Percentiles rank a stretch among this genome's conserved stretches.
Conservation (phyloP, 2,329 filamentous ascomycete genomes). For the Talaromyces sp. region DNA sequence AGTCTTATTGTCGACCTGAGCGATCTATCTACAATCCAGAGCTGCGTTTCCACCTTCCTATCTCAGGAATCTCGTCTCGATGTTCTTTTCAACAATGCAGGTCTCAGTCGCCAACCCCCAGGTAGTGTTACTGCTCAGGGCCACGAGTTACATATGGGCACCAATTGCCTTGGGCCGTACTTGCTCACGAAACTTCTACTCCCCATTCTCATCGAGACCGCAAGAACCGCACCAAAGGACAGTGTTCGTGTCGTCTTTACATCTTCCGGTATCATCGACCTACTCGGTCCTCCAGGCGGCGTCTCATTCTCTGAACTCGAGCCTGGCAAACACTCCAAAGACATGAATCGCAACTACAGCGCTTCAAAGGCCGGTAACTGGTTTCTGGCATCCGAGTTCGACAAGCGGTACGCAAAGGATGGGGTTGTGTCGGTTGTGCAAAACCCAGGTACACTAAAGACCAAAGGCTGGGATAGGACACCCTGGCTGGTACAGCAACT, state of each 20-base stretch:
- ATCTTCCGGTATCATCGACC: constrained; percentile 28
- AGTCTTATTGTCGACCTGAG: neutral
- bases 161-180: constrained; percentile 38
- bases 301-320: constrained; percentile 22
- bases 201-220: constrained; percentile 33
- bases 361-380: constrained; percentile 38
- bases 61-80: constrained; percentile 37
- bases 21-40: neutral
- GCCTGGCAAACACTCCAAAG: constrained; percentile 21
- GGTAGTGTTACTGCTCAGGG: constrained; percentile 28
- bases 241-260: constrained; percentile 36
- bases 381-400: constrained; percentile 33
- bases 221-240: constrained; percentile 20
- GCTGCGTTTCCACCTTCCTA: constrained; percentile 1
- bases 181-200: constrained; percentile 35
- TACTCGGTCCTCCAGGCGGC: constrained; percentile 19
- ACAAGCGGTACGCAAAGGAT: constrained; percentile 12
- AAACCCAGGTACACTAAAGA: constrained; percentile 4
- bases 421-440: constrained; percentile 14
- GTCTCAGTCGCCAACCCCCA: constrained; percentile 30
- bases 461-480: neutral
- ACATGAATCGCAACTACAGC: constrained; percentile 22
- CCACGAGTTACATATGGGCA: constrained; percentile 38
- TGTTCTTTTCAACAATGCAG: constrained; percentile 45
- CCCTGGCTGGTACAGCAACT: neutral